phyloP scores from a whole-genome alignment of 2,329 filamentous ascomycete species.

The Coccinonectria pachysandricola region DNA sequence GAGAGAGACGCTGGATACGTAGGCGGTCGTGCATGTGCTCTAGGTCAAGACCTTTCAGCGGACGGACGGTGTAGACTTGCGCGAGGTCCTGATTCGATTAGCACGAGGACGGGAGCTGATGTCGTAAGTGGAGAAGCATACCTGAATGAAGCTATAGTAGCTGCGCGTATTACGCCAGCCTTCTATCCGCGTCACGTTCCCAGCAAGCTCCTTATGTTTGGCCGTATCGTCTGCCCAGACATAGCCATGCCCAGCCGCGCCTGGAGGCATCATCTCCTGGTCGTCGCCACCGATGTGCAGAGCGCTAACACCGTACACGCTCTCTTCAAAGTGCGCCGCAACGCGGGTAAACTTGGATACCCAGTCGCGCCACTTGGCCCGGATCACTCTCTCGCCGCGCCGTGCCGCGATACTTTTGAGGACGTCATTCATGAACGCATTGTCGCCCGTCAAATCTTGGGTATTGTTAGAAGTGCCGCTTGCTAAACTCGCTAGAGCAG shows the following conservation, averaged over 20 bases:
- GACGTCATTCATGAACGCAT: slow-evolving; percentile 80
- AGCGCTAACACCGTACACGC: slow-evolving; percentile 85
- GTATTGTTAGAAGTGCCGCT: slow-evolving; percentile 30
- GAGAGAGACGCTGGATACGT: slow-evolving; percentile 67
- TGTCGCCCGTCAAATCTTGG: slow-evolving; percentile 73
- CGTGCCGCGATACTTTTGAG: slow-evolving; percentile 73
- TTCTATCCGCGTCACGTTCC: slow-evolving; percentile 86
- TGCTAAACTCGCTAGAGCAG: slow-evolving; percentile 40
- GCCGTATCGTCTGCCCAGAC: slow-evolving; percentile 82
- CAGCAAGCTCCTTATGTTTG: slow-evolving; percentile 77
- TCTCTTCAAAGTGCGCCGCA: slow-evolving; percentile 88
- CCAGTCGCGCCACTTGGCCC: slow-evolving; percentile 90
- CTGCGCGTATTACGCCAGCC: slow-evolving; percentile 93
- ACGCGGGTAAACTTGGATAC: slow-evolving; percentile 90
- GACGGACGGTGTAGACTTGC: slow-evolving; percentile 52
- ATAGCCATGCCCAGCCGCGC: slow-evolving; percentile 75
- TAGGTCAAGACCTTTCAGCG: slow-evolving; percentile 73
- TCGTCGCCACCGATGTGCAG: slow-evolving; percentile 77
- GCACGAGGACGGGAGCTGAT: not conserved
- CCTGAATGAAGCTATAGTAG: slow-evolving; percentile 92
- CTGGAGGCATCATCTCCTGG: slow-evolving; percentile 44
- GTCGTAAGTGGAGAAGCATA: slow-evolving; percentile 21
- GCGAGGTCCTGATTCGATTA: slow-evolving; percentile 47
- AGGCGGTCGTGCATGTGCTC: slow-evolving; percentile 89
- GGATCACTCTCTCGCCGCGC: slow-evolving; percentile 80